Evolutionary conservation across 139 green algal genomes (phyloP).

Genomic region (Haematococcus lacustris): DNA sequence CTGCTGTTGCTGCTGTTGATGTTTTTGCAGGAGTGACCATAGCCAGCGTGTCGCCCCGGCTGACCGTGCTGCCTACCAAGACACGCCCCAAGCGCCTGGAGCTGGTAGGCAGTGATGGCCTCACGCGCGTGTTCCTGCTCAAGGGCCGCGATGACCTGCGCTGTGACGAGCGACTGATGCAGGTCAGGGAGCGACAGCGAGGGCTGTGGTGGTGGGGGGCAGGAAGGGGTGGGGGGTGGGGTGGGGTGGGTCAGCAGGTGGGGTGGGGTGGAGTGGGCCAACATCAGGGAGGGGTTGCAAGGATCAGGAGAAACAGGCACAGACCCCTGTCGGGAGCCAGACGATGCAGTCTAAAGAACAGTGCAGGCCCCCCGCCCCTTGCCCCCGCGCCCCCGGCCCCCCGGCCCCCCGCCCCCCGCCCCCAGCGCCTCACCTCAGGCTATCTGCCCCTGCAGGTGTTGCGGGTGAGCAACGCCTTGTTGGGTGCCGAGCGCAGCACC

Average conservation of each 20-base stretch:
- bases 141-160: constrained; percentile 87
- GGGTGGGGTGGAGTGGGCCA: neutral
- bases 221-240: too few relatives aligned
- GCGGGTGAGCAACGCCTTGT: constrained; percentile 32
- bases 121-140: constrained; percentile 64
- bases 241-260: too few relatives aligned
- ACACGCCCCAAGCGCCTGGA: constrained; percentile 79
- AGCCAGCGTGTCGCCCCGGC: constrained; percentile 22
- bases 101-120: constrained; percentile 69
- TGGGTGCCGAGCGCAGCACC: constrained; percentile 26
- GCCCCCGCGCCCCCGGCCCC: too few relatives aligned
- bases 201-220: neutral
- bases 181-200: constrained; percentile 30
- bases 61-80: constrained; percentile 72
- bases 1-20: neutral
- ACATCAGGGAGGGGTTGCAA: too few relatives aligned
- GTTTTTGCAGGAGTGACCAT: constrained; percentile 27
- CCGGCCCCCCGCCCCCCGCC: too few relatives aligned
- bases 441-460: constrained; percentile 69
- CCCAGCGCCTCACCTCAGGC: too few relatives aligned
- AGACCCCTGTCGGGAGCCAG: too few relatives aligned
- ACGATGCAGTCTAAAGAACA: too few relatives aligned
- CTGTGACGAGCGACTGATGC: constrained; percentile 77
- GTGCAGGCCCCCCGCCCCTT: too few relatives aligned
- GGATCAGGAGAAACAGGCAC: too few relatives aligned